Conservation (phyloP, 2,329 filamentous ascomycete genomes). For the Alternaria metachromatica region DNA sequence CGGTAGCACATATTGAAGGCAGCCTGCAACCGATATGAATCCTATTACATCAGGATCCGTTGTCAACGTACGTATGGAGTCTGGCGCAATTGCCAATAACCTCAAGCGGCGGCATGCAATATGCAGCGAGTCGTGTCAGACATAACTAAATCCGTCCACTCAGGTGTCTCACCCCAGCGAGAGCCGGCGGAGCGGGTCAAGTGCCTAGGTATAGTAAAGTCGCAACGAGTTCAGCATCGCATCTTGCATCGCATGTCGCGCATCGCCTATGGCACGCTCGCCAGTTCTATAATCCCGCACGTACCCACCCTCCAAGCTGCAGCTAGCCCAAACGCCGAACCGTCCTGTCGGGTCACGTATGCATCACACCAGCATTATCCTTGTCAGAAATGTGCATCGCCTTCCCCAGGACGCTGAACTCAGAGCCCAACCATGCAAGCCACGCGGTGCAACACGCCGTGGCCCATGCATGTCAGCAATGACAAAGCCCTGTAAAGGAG, state of each 20-base stretch:
- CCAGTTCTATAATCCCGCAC: not conserved
- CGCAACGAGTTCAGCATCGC: not conserved
- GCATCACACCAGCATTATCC: not conserved
- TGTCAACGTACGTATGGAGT: not conserved
- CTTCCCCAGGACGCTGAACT: not conserved
- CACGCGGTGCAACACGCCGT: constrained; percentile 13
- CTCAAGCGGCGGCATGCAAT: not conserved
- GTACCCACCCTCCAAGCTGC: not conserved
- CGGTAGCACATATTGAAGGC: not conserved
- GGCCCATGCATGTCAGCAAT: constrained; percentile 9
- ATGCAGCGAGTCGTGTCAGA: not conserved
- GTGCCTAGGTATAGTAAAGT: not conserved
- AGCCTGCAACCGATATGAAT: not conserved
- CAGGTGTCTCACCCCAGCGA: not conserved
- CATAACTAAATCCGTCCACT: not conserved
- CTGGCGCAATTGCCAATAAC: not conserved
- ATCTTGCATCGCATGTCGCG: not conserved
- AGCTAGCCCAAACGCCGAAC: constrained; percentile 1
- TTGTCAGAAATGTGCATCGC: not conserved
- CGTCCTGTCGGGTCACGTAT: not conserved
- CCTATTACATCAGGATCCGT: not conserved
- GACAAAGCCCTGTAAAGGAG: not conserved
- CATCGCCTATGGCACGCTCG: not conserved
- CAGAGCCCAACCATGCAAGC: constrained; percentile 16
- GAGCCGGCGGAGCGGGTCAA: not conserved